phyloP scores from a whole-genome alignment of 2,329 filamentous ascomycete species.

The Diaporthe helianthi region DNA sequence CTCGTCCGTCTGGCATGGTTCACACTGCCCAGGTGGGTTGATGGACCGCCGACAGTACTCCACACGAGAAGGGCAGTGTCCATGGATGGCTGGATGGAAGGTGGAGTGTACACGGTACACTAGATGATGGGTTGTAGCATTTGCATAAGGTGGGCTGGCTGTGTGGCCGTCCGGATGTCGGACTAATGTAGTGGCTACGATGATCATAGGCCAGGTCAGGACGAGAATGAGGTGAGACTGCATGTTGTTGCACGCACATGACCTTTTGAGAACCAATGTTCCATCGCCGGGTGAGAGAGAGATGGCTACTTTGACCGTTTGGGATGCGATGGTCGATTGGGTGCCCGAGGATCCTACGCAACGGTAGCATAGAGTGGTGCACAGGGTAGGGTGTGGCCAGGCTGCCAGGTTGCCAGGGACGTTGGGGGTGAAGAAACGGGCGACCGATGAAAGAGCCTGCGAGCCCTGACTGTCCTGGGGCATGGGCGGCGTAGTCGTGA shows the following conservation, averaged over 20 bases:
- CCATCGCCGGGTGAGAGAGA: slow-evolving; percentile 8
- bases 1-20: not conserved
- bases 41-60: not conserved
- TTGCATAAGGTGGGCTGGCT: slow-evolving; percentile 23
- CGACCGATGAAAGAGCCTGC: slow-evolving; percentile 18
- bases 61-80: not conserved
- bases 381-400: not conserved
- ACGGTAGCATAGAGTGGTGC: slow-evolving; percentile 13
- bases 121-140: not conserved
- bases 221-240: slow-evolving; percentile 12
- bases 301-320: slow-evolving; percentile 23
- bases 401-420: not conserved
- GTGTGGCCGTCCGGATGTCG: slow-evolving; percentile 3
- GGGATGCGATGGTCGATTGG: slow-evolving; percentile 19
- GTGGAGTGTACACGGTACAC: no score
- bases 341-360: slow-evolving; percentile 22
- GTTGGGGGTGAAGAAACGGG: slow-evolving; percentile 17
- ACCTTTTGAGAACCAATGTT: slow-evolving; percentile 26
- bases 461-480: not conserved
- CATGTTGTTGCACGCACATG: slow-evolving; percentile 16
- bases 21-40: not conserved
- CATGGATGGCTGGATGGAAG: no score
- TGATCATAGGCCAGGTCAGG: slow-evolving; percentile 9
- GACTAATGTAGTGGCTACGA: not conserved
- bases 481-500: not conserved